Conservation (phyloP, 1,139 yeast species). For the Debaryomyces udenii region DNA sequence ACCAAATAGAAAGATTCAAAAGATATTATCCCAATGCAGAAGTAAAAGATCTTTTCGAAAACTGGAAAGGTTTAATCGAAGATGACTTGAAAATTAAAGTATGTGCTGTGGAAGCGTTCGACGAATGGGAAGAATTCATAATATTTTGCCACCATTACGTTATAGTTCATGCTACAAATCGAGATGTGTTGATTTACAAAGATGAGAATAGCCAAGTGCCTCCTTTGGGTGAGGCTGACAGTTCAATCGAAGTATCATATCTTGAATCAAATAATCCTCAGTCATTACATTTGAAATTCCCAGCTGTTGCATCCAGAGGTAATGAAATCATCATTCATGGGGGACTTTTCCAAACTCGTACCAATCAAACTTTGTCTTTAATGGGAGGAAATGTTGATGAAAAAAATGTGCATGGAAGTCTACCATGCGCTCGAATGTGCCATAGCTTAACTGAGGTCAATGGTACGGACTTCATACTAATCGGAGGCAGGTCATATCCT, state of each 20-base stretch:
- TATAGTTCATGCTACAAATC: conserved; percentile 64
- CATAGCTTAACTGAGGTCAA: conserved; percentile 51
- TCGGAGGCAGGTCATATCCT: conserved; percentile 76
- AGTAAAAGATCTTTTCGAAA: conserved; percentile 57
- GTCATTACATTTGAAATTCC: conserved; percentile 47
- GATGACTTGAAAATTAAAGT: conserved; percentile 29
- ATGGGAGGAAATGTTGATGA: conserved; percentile 19
- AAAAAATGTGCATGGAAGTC: conserved; percentile 14
- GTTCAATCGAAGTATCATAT: conserved; percentile 13
- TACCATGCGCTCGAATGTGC: conserved; percentile 58
- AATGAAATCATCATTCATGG: conserved; percentile 48
- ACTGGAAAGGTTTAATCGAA: conserved; percentile 55
- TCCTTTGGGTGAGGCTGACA: conserved; percentile 10
- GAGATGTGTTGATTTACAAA: conserved; percentile 17
- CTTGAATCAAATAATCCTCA: conserved; percentile 12
- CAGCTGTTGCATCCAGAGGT: conserved; percentile 37
- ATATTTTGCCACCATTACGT: conserved; percentile 78
- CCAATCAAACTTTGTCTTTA: conserved; percentile 21
- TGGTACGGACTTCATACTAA: conserved; percentile 36
- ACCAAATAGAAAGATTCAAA: conserved; percentile 56
- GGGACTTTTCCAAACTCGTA: conserved; percentile 56
- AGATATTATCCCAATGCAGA: conserved; percentile 49
- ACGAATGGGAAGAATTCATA: conserved; percentile 83
- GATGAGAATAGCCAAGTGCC: conserved; percentile 7
- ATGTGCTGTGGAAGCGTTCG: conserved; percentile 62